Percentiles rank a stretch among this genome's conserved stretches.
These are phyloP conservation scores for Sarocladiaceae sp. DNA, from an alignment of 2,329 filamentous ascomycete species.

Conservation along the genomic window DNA sequence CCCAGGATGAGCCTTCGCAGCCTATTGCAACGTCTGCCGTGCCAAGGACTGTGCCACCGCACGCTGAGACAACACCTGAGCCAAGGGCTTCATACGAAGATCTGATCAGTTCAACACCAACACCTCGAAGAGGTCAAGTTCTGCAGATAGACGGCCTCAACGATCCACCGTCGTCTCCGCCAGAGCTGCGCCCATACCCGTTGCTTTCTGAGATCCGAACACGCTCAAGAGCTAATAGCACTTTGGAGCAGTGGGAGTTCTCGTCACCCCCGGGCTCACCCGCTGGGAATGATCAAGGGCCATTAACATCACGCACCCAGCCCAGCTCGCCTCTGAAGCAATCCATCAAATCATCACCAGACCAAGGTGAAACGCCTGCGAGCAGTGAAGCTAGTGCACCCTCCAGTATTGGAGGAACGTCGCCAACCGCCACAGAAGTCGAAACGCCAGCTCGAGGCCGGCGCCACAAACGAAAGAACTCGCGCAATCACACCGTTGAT, in stretches of 20 bases:
- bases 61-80: constrained; percentile 37
- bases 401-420: no score
- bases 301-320: no score
- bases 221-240: constrained; percentile 30
- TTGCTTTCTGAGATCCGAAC: constrained; percentile 46
- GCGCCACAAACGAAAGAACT: constrained; percentile 7
- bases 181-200: constrained; percentile 46
- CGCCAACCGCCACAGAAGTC: no score
- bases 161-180: constrained; percentile 54
- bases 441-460: not conserved
- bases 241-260: constrained; percentile 43
- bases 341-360: no score
- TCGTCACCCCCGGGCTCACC: constrained; percentile 53
- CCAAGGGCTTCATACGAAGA: constrained; percentile 38
- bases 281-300: constrained; percentile 10
- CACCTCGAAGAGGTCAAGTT: constrained; percentile 49
- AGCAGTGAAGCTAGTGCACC: no score
- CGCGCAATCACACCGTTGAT: constrained; percentile 9
- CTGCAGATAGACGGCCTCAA: constrained; percentile 42
- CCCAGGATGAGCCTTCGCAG: no score
- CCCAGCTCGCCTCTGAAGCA: no score
- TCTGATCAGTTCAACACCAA: constrained; percentile 54
- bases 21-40: not conserved
- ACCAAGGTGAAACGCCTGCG: not conserved
- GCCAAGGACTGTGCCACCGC: constrained; percentile 10